These are phyloP conservation scores for Leucocoprinus sp. DNA, from an alignment of 768 basidiomycete species.

Conservation along the genomic window DNA sequence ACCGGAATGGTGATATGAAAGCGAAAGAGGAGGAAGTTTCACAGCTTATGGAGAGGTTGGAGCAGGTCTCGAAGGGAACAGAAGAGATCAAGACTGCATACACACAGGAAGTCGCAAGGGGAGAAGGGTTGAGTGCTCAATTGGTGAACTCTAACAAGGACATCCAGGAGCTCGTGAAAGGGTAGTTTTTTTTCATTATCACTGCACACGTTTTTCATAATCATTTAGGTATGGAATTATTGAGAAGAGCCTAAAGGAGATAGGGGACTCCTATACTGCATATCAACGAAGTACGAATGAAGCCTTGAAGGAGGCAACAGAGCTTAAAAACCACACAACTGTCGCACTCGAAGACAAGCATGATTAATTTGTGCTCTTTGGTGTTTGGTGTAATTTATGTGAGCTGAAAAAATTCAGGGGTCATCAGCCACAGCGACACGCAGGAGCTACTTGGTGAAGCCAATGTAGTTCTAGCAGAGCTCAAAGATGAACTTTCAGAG, in stretches of 20 bases:
- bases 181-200: background rate
- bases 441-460: background rate
- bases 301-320: background rate
- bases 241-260: background rate
- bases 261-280: background rate
- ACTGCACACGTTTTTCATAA: background rate
- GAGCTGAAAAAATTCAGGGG: too few relatives aligned
- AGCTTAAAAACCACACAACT: background rate
- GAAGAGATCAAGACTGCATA: background rate
- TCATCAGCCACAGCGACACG: background rate
- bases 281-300: background rate
- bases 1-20: background rate
- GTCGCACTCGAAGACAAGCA: background rate
- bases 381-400: too few relatives aligned
- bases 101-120: constrained; percentile 3
- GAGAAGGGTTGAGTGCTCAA: background rate
- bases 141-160: background rate
- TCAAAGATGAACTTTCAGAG: constrained; percentile 9
- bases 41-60: background rate
- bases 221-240: background rate
- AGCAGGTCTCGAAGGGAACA: background rate
- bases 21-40: constrained; percentile 2
- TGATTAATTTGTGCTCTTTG: background rate
- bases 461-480: background rate
- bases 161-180: constrained; percentile 1